phyloP scores from a whole-genome alignment of 2,329 filamentous ascomycete genomes.

The Penicillium expansum region DNA sequence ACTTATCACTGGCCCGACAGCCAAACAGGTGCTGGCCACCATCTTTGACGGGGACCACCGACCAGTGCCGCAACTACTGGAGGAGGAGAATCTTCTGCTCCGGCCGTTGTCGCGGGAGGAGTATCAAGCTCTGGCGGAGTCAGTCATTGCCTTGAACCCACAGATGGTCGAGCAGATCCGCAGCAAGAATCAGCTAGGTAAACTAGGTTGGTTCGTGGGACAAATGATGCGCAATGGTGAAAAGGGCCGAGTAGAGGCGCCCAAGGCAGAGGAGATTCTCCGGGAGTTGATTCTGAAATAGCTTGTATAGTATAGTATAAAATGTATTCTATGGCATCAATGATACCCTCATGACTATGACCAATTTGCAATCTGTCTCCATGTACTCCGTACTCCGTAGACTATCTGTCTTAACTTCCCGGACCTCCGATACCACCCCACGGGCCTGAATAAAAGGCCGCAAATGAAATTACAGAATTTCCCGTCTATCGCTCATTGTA shows the following conservation, averaged over 20 bases:
- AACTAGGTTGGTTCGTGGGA: slow-evolving; percentile 66
- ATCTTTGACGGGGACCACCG: slow-evolving; percentile 54
- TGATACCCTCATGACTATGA: slow-evolving; percentile 24
- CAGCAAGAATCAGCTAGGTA: slow-evolving; percentile 60
- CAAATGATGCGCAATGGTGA: slow-evolving; percentile 63
- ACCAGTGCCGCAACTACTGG: slow-evolving; percentile 53
- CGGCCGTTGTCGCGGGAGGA: slow-evolving; percentile 55
- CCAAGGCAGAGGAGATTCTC: slow-evolving; percentile 56
- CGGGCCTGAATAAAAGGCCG: neutral
- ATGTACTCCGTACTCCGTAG: neutral
- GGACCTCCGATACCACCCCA: neutral
- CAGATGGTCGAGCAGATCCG: slow-evolving; percentile 60
- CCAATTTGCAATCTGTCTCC: neutral
- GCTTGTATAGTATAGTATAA: slow-evolving; percentile 7
- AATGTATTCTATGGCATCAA: slow-evolving; percentile 15
- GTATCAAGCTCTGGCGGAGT: slow-evolving; percentile 55
- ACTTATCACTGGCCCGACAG: slow-evolving; percentile 54
- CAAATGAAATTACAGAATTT: slow-evolving; percentile 13
- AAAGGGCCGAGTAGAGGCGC: slow-evolving; percentile 61
- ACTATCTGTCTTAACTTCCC: neutral
- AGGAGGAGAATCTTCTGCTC: slow-evolving; percentile 56
- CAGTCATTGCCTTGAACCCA: slow-evolving; percentile 54
- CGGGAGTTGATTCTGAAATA: slow-evolving; percentile 46
- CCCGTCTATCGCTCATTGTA: slow-evolving; percentile 8
- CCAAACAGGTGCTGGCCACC: slow-evolving; percentile 58